These are phyloP conservation scores for Excoecaria cochinchinensis DNA, from an alignment of 345 rosid species.

Conservation along the genomic window DNA sequence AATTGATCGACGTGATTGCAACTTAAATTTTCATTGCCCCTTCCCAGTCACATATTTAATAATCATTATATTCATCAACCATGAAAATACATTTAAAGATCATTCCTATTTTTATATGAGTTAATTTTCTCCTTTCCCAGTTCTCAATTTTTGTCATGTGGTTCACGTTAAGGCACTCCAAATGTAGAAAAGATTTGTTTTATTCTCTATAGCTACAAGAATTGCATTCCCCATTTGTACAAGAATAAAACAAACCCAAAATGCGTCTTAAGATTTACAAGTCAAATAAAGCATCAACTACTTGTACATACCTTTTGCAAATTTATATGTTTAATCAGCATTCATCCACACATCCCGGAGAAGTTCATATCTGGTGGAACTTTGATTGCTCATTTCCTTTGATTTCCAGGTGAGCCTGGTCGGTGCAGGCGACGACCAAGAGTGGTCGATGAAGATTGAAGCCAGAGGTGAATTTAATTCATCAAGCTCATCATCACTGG, in stretches of 20 bases:
- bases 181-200: too few species aligned
- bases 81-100: too few species aligned
- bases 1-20: too few species aligned
- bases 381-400: slow-evolving; percentile 35
- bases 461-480: slow-evolving; percentile 72
- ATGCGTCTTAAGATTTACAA: slow-evolving; percentile 29
- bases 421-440: slow-evolving; percentile 30
- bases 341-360: slow-evolving; percentile 76
- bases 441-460: slow-evolving; percentile 44
- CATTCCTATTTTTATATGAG: too few species aligned
- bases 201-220: neutral
- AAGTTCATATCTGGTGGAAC: slow-evolving; percentile 62
- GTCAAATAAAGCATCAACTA: neutral
- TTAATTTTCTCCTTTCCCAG: neutral
- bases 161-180: too few species aligned
- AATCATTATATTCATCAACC: too few species aligned
- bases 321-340: slow-evolving; percentile 37
- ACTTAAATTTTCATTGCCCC: too few species aligned
- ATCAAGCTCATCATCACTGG: slow-evolving; percentile 90
- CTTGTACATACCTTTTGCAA: slow-evolving; percentile 7
- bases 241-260: slow-evolving; percentile 8
- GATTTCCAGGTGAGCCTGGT: slow-evolving; percentile 36
- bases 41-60: too few species aligned
- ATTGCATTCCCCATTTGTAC: slow-evolving; percentile 9
- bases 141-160: too few species aligned